phyloP scores from a whole-genome alignment of 129 eudicot species.

The Heracleum sosnowskyi region DNA sequence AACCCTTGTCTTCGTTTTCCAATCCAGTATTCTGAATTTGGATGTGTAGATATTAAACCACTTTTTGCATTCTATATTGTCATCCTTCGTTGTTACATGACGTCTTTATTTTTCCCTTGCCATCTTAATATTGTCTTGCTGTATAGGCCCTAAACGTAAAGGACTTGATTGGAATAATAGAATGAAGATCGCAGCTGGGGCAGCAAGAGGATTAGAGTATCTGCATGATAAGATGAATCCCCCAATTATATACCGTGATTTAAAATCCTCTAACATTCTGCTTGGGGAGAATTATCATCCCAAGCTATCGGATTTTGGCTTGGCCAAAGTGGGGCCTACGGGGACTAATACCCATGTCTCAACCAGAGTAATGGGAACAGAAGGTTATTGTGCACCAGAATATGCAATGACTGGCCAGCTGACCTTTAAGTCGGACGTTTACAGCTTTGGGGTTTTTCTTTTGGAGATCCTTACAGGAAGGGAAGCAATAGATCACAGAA shows the following conservation, averaged over 20 bases:
- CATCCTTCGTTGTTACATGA: background rate
- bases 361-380: constrained; percentile 48
- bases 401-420: constrained; percentile 47
- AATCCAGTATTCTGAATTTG: background rate
- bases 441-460: constrained; percentile 46
- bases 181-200: constrained; percentile 61
- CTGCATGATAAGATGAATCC: constrained; percentile 46
- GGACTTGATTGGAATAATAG: constrained; percentile 45
- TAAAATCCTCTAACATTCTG: constrained; percentile 13
- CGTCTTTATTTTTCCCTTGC: background rate
- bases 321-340: constrained; percentile 45
- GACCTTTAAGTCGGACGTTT: constrained; percentile 40
- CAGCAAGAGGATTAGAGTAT: constrained; percentile 50
- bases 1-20: background rate
- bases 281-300: constrained; percentile 18
- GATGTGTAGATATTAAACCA: background rate
- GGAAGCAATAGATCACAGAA: constrained; percentile 33
- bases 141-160: constrained; percentile 18
- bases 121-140: background rate
- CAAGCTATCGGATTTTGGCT: constrained; percentile 39
- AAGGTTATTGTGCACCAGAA: constrained; percentile 21
- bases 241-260: constrained; percentile 51
- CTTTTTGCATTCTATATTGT: background rate
- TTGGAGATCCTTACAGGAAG: constrained; percentile 47
- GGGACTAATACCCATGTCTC: constrained; percentile 44